A percentile compares a stretch with the other conserved stretches of the same genome.
These are phyloP conservation scores for Oxytropis ochrocephala DNA, from an alignment of 306 rosid species.

Conservation along the genomic window DNA sequence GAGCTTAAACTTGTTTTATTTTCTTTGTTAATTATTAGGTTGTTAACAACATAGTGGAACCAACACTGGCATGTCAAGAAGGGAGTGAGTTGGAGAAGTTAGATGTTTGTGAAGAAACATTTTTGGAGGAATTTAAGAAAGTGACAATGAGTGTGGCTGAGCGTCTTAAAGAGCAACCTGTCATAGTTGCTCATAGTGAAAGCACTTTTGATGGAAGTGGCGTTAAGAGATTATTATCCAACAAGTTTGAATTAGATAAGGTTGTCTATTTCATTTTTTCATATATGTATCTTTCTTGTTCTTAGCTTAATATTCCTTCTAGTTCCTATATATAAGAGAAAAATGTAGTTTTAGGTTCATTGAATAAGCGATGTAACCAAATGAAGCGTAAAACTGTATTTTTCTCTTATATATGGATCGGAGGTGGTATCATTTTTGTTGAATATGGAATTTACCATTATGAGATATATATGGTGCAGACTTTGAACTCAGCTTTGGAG, in stretches of 20 bases:
- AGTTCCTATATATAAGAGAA: too few relatives aligned
- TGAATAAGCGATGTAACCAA: too few relatives aligned
- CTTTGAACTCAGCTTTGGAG: conserved; percentile 54
- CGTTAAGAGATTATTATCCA: conserved; percentile 62
- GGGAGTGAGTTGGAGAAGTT: conserved; percentile 39
- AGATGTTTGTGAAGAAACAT: conserved; percentile 50
- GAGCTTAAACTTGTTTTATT: too few relatives aligned
- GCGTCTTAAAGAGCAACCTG: conserved; percentile 24
- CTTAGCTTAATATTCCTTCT: neutral
- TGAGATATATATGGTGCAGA: conserved; percentile 38
- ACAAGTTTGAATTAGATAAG: conserved; percentile 93
- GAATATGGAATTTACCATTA: neutral
- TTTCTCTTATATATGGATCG: too few relatives aligned
- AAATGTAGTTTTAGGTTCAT: too few relatives aligned
- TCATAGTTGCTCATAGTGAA: conserved; percentile 90
- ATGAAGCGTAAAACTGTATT: too few relatives aligned
- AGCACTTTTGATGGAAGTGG: conserved; percentile 81
- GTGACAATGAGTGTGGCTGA: conserved; percentile 29
- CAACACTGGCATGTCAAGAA: conserved; percentile 44
- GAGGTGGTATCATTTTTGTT: neutral
- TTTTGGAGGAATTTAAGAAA: conserved; percentile 68
- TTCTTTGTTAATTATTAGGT: conserved; percentile 37
- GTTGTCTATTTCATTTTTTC: conserved; percentile 22
- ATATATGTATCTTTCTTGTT: neutral
- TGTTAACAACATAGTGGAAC: conserved; percentile 48